Base-by-base conservation (phyloP, 2,329 filamentous ascomycete genomes). In the Polytolypa hystricis region DNA sequence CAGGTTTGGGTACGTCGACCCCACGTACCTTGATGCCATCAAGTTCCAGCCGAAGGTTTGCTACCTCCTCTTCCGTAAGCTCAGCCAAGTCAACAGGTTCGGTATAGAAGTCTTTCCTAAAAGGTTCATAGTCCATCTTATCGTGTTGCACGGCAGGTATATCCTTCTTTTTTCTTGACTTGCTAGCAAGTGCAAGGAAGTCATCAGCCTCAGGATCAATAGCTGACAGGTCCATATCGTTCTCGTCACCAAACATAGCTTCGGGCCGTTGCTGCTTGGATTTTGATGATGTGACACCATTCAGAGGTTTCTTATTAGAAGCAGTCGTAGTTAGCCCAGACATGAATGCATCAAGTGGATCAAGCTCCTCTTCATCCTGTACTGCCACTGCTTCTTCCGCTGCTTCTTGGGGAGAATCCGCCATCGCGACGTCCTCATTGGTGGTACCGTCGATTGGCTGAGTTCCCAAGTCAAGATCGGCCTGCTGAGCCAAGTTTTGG, bases 281-380 rank as follows among this genome's bases (percentile, higher is more conserved):
- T 41, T 61, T 64, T 8, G 52, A 49, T 25, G 55, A 58, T 11
- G 51, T 62, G 12, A 50, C 43, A 34, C 57, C 51, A 30, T 45
- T 47, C 7, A 42, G 33, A 17, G 37, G 51, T 43, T 61, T 64
- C 40, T 61, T 65, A n/a, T 57, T 52, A 7, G 64, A 60, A 30
- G 58, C 58, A 11, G 71, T 58, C 38, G 75, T 70, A 3, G 65
- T 65, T 33, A 81, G 67, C 42, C 73, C 75, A 35, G 78, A 81
- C 91, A 98, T 98, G 65, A 93, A 98, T n/a, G 86, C 89, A 63
- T 98, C 91, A 25, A 98, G 67, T 5, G 91, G 85, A 56, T 98
- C 91, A 23, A 91, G 64, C 20, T 84, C 76, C 30, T 86, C 84
- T 37, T 85, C 79, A 38, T 77, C 70, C 20, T 63, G 61, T 26